A percentile compares a stretch with the other conserved stretches of the same genome.
Conservation (phyloP, 2,329 filamentous ascomycete species). For the Colletotrichum tropicale region DNA sequence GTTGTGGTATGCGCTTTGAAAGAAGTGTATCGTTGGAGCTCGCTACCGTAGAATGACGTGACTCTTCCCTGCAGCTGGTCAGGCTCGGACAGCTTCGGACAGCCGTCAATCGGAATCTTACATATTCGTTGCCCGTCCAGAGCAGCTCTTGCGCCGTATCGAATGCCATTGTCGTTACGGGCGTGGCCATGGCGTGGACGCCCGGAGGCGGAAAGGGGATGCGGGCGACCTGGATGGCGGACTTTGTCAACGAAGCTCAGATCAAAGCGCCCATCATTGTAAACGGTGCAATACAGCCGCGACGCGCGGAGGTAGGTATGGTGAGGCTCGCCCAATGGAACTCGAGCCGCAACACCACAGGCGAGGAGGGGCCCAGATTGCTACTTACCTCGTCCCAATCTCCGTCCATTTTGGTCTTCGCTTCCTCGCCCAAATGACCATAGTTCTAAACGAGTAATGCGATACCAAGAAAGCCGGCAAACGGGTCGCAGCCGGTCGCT, state of each 20-base stretch:
- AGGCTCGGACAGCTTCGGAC: slow-evolving; percentile 19
- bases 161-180: slow-evolving; percentile 83
- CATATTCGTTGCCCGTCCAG: slow-evolving; percentile 92
- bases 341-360: background rate
- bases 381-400: slow-evolving; percentile 70
- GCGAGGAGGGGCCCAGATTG: background rate
- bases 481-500: background rate
- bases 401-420: slow-evolving; percentile 62
- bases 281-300: background rate
- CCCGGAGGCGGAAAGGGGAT: slow-evolving; percentile 81
- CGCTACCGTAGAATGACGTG: slow-evolving; percentile 84
- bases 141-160: slow-evolving; percentile 88
- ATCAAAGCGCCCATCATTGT: background rate
- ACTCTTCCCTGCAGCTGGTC: slow-evolving; percentile 72
- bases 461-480: background rate
- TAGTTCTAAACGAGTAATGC: slow-evolving; percentile 23
- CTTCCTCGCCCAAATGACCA: slow-evolving; percentile 40
- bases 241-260: slow-evolving; percentile 2
- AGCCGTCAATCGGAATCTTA: slow-evolving; percentile 45
- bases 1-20: slow-evolving; percentile 77
- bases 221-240: slow-evolving; percentile 70
- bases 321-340: background rate
- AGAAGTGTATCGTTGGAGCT: slow-evolving; percentile 88
- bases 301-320: slow-evolving; percentile 8
- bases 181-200: slow-evolving; percentile 71